phyloP scores from a whole-genome alignment of 495 filamentous ascomycete species.

The Parmelia sp. region DNA sequence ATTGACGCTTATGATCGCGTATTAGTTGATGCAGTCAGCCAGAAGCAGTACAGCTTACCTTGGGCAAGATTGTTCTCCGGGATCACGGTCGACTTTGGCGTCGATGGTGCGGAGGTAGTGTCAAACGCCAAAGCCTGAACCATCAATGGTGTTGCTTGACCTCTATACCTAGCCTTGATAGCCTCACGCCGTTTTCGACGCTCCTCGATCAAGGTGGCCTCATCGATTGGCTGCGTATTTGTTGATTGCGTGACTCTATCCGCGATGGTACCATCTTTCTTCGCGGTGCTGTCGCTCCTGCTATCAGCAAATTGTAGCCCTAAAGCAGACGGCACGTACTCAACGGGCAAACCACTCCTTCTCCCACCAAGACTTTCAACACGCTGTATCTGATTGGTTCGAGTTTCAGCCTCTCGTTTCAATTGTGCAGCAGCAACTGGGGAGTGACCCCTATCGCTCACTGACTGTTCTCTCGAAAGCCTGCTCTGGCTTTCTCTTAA shows the following conservation, averaged over 20 bases:
- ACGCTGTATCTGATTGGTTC: slow-evolving; percentile 54
- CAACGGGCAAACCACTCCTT: slow-evolving; percentile 29
- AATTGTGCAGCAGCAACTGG: slow-evolving; percentile 48
- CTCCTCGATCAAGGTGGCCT: slow-evolving; percentile 76
- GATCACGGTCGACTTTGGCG: slow-evolving; percentile 34
- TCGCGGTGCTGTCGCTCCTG: slow-evolving; percentile 19
- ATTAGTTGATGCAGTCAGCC: slow-evolving; percentile 1
- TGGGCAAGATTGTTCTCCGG: slow-evolving; percentile 16
- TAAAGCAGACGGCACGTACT: slow-evolving; percentile 36
- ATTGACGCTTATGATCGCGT: slow-evolving; percentile 24
- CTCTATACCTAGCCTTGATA: slow-evolving; percentile 75
- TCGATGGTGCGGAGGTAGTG: slow-evolving; percentile 49
- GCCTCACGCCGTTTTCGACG: slow-evolving; percentile 82
- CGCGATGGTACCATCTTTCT: slow-evolving; percentile 16
- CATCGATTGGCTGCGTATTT: slow-evolving; percentile 52
- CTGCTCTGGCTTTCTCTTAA: slow-evolving; percentile 29
- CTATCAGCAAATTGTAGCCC: not conserved
- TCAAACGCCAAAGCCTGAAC: slow-evolving; percentile 68
- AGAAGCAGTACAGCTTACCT: slow-evolving; percentile 20
- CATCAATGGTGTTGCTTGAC: slow-evolving; percentile 63
- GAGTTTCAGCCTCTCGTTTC: slow-evolving; percentile 61
- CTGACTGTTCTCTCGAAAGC: slow-evolving; percentile 53
- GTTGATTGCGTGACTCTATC: slow-evolving; percentile 33
- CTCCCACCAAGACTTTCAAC: slow-evolving; percentile 23
- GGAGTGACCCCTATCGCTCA: slow-evolving; percentile 59